A percentile compares a stretch with the other conserved stretches of the same genome.
These are phyloP conservation scores for Phytophthora litchii DNA, from an alignment of 352 stramenopile species.

Conservation along the genomic window DNA sequence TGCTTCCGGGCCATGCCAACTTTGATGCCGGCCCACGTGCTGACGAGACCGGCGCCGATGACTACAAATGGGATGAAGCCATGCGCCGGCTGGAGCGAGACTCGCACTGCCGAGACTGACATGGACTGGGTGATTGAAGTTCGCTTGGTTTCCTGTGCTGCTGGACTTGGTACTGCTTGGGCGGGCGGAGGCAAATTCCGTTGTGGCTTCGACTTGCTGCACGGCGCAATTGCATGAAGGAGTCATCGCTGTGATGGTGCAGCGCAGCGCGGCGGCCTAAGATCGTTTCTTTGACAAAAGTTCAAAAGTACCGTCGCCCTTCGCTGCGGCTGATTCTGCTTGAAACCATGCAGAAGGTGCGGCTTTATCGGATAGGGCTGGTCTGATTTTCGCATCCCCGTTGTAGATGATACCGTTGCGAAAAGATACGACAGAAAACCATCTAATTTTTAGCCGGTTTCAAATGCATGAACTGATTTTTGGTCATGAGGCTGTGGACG, in stretches of 20 bases:
- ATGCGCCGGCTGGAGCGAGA: slow-evolving; percentile 66
- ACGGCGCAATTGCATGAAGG: slow-evolving; percentile 7
- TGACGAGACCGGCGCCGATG: slow-evolving; percentile 60
- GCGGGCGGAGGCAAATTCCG: slow-evolving; percentile 30
- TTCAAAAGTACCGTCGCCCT: slow-evolving; percentile 17
- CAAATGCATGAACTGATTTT: slow-evolving; percentile 19
- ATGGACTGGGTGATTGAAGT: slow-evolving; percentile 20
- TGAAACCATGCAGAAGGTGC: not conserved
- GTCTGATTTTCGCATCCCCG: slow-evolving; percentile 15
- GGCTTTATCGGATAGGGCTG: slow-evolving; percentile 8
- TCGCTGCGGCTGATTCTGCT: not conserved
- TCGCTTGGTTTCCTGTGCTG: slow-evolving; percentile 3
- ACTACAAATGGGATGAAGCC: slow-evolving; percentile 65
- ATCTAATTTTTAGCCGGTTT: slow-evolving; percentile 26
- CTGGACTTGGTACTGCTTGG: slow-evolving; percentile 19
- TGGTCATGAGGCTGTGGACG: not conserved
- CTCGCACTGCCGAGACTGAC: slow-evolving; percentile 48
- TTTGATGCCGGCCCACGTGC: slow-evolving; percentile 60
- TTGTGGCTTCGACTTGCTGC: slow-evolving; percentile 18
- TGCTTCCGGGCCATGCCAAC: slow-evolving; percentile 68
- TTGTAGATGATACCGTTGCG: slow-evolving; percentile 6
- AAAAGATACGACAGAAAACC: slow-evolving; percentile 23
- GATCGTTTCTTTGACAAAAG: slow-evolving; percentile 26
- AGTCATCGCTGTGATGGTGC: slow-evolving; percentile 17
- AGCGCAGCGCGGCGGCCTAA: slow-evolving; percentile 10